Percentiles rank a stretch among this genome's conserved stretches.
Evolutionary conservation across 345 rosid genomes (phyloP).

Genomic region (Hirschfeldia incana): DNA sequence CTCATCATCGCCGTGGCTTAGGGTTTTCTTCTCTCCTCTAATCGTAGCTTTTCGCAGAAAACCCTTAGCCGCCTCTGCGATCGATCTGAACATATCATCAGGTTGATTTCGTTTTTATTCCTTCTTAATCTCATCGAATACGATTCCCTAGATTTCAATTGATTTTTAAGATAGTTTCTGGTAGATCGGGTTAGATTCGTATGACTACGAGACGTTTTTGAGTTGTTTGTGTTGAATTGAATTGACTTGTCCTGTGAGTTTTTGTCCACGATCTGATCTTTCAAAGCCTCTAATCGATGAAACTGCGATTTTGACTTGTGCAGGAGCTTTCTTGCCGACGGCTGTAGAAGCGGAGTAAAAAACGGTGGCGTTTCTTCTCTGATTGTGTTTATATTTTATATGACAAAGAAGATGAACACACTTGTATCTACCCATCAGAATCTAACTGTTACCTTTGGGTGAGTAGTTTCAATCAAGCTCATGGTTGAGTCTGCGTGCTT

Average conservation of each 20-base stretch:
- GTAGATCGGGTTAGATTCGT: constrained; percentile 43
- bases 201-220: not conserved
- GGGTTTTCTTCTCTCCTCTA: constrained; percentile 37
- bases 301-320: constrained; percentile 2
- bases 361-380: constrained; percentile 32
- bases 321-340: constrained; percentile 32
- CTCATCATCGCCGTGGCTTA: constrained; percentile 43
- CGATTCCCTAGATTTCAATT: not conserved
- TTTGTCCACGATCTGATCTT: constrained; percentile 25
- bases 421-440: constrained; percentile 35
- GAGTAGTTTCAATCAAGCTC: constrained; percentile 27
- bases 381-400: constrained; percentile 29
- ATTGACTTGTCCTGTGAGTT: not conserved
- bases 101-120: not conserved
- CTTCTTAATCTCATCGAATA: not conserved
- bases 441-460: constrained; percentile 29
- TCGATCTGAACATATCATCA: constrained; percentile 38
- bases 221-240: constrained; percentile 4
- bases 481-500: not conserved
- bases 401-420: constrained; percentile 22
- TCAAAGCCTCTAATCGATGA: not conserved
- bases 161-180: not conserved
- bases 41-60: not conserved
- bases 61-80: constrained; percentile 38
- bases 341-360: constrained; percentile 1